These are phyloP conservation scores for Pyrenopolyporus hunteri DNA, from an alignment of 495 filamentous ascomycete species.

Conservation along the genomic window DNA sequence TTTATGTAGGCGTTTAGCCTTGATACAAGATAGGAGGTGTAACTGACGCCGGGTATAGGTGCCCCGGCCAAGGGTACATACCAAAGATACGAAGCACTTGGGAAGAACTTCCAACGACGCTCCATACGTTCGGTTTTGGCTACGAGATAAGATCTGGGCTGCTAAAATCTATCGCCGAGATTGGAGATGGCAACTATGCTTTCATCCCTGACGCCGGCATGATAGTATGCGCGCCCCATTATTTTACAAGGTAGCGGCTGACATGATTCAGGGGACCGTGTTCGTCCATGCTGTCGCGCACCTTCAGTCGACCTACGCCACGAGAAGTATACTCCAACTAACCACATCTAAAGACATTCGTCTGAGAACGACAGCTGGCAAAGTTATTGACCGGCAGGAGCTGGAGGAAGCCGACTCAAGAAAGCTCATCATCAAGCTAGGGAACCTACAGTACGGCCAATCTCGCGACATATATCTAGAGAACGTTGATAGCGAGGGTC, in stretches of 20 bases:
- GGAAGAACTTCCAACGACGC: conserved; percentile 44
- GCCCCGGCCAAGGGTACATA: conserved; percentile 44
- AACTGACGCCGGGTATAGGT: conserved; percentile 13
- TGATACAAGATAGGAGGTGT: not conserved
- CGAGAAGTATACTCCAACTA: conserved; percentile 43
- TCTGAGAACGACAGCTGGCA: conserved; percentile 45
- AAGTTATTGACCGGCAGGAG: conserved; percentile 38
- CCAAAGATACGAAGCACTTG: conserved; percentile 43
- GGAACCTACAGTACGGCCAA: conserved; percentile 55
- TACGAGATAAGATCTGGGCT: conserved; percentile 48
- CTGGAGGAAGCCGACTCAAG: conserved; percentile 7
- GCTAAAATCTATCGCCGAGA: conserved; percentile 54
- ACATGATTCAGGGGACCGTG: conserved; percentile 45
- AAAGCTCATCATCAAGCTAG: conserved; percentile 44
- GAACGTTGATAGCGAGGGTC: conserved; percentile 1
- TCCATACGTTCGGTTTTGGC: conserved; percentile 58
- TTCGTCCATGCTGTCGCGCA: conserved; percentile 57
- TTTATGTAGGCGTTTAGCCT: conserved; percentile 35
- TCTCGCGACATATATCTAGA: conserved; percentile 53
- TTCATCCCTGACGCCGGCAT: conserved; percentile 57
- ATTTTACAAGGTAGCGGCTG: not conserved
- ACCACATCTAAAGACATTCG: conserved; percentile 39
- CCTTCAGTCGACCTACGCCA: conserved; percentile 53
- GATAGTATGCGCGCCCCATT: conserved; percentile 43
- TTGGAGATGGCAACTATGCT: conserved; percentile 51